Evolutionary conservation across 768 basidiomycete genomes (phyloP).

Genomic region (Boletus coccyginus): DNA sequence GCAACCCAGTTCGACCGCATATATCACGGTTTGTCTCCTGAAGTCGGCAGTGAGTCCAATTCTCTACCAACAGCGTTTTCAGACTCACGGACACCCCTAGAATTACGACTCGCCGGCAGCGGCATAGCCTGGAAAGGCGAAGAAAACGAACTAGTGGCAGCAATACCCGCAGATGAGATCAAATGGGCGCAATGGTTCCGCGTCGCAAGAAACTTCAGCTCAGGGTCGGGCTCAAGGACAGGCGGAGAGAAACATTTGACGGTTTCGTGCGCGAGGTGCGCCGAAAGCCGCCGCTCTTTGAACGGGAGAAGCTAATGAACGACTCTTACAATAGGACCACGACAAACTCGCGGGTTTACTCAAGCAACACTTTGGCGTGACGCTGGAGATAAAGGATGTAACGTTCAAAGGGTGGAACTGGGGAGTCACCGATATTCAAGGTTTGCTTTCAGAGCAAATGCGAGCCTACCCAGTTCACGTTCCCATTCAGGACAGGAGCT

Average conservation of each 20-base stretch:
- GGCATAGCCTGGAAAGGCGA: constrained; percentile 95
- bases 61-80: neutral
- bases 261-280: constrained; percentile 87
- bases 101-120: constrained; percentile 82
- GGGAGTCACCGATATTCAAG: constrained; percentile 94
- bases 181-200: constrained; percentile 91
- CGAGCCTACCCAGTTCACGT: neutral
- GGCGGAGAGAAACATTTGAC: constrained; percentile 82
- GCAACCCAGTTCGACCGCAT: constrained; percentile 86
- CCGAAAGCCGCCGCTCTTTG: neutral
- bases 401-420: constrained; percentile 98
- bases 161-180: constrained; percentile 68
- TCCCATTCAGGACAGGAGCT: constrained; percentile 73
- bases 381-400: constrained; percentile 81
- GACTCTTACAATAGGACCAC: constrained; percentile 60
- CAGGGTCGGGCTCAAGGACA: constrained; percentile 75
- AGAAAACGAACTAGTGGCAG: constrained; percentile 59
- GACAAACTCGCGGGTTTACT: constrained; percentile 78
- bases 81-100: constrained; percentile 35
- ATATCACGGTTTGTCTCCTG: constrained; percentile 67
- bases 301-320: neutral
- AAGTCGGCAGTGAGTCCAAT: constrained; percentile 74
- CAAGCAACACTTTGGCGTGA: constrained; percentile 84
- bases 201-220: constrained; percentile 91
- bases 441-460: constrained; percentile 39